Conservation (phyloP, 1,139 yeast genomes). For the Kurtzmaniella quercitrusa region DNA sequence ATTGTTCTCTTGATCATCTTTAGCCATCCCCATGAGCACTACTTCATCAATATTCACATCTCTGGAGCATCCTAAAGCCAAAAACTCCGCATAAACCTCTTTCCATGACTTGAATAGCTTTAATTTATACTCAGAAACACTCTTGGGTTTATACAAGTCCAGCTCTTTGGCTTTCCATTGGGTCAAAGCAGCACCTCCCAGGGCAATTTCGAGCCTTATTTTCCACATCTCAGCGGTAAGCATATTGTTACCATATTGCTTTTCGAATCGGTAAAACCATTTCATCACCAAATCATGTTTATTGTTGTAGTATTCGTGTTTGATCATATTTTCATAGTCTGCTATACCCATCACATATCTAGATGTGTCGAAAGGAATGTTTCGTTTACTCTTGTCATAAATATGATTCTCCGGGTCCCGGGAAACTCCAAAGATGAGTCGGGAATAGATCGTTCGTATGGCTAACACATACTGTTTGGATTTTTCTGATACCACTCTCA, state of each 20-base stretch:
- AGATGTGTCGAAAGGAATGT: slow-evolving; percentile 13
- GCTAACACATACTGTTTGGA: slow-evolving; percentile 14
- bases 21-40: slow-evolving; percentile 1
- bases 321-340: slow-evolving; percentile 39
- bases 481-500: slow-evolving; percentile 7
- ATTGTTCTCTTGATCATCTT: slow-evolving; percentile 5
- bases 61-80: not conserved
- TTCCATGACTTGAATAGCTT: not conserved
- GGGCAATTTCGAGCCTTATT: slow-evolving; percentile 27
- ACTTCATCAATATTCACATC: slow-evolving; percentile 1
- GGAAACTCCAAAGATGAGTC: slow-evolving; percentile 19
- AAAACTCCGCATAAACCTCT: slow-evolving; percentile 1
- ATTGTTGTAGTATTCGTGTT: slow-evolving; percentile 29
- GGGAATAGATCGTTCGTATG: slow-evolving; percentile 26
- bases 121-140: not conserved
- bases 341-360: slow-evolving; percentile 19
- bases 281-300: slow-evolving; percentile 38
- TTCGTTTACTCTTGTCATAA: slow-evolving; percentile 17
- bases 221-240: slow-evolving; percentile 30
- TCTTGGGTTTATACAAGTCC: not conserved
- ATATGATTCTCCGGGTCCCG: slow-evolving; percentile 12
- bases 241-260: slow-evolving; percentile 11
- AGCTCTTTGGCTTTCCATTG: slow-evolving; percentile 24
- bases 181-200: slow-evolving; percentile 28
- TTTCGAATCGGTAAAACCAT: slow-evolving; percentile 35